These are phyloP conservation scores for Antrodiella citrinella DNA, from an alignment of 768 basidiomycete species.

Conservation along the genomic window DNA sequence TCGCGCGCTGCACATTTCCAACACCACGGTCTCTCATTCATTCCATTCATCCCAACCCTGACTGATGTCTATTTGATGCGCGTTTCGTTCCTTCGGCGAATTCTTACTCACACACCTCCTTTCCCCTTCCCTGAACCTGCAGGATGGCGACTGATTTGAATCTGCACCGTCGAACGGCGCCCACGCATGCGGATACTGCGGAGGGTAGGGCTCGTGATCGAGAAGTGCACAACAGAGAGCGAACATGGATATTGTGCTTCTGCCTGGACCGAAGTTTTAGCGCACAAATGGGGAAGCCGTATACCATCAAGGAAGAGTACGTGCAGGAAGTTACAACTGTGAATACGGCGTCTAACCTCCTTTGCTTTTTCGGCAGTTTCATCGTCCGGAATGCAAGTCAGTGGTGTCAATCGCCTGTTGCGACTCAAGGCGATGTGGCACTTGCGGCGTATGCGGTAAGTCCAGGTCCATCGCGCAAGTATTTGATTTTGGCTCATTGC, in stretches of 20 bases:
- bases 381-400: conserved; percentile 76
- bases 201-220: conserved; percentile 73
- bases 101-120: not conserved
- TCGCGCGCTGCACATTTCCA: too few species aligned
- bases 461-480: conserved; percentile 15
- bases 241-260: conserved; percentile 90
- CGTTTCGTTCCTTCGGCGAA: too few species aligned
- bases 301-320: conserved; percentile 88
- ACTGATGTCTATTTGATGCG: conserved; percentile 7
- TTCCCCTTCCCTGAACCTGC: not conserved
- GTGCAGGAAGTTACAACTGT: conserved; percentile 24
- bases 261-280: conserved; percentile 83
- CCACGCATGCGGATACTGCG: conserved; percentile 55
- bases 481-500: not conserved
- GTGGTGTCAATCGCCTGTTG: conserved; percentile 67
- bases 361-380: conserved; percentile 43
- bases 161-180: conserved; percentile 77
- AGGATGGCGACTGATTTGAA: conserved; percentile 97
- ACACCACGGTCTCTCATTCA: not conserved
- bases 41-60: conserved; percentile 1
- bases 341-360: conserved; percentile 1
- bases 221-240: conserved; percentile 89
- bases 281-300: conserved; percentile 96
- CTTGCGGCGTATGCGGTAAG: conserved; percentile 74
- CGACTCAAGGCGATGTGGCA: conserved; percentile 55